Evolutionary conservation across 805 yeast species (phyloP).

Genomic region (Ogataea degrootiae): DNA sequence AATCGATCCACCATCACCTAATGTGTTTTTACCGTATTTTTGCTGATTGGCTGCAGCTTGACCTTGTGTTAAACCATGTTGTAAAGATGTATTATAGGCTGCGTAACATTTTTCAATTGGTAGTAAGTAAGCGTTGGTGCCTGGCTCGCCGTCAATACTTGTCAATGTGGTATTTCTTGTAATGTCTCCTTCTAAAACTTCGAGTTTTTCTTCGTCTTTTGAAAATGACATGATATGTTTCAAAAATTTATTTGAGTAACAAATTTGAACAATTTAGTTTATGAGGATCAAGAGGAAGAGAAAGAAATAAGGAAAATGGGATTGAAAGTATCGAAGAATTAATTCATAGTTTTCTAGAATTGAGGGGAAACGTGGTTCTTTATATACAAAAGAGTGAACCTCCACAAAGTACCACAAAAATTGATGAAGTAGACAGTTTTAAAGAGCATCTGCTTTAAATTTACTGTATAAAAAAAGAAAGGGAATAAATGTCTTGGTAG

Average conservation of each 20-base stretch:
- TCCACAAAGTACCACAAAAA: too few relatives aligned
- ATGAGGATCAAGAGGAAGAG: background rate
- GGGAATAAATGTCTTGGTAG: too few relatives aligned
- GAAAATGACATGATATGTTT: background rate
- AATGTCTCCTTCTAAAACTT: background rate
- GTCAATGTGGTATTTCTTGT: slow-evolving; percentile 5
- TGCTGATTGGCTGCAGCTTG: slow-evolving; percentile 28
- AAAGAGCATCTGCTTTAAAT: too few relatives aligned
- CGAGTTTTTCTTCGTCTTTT: slow-evolving; percentile 1
- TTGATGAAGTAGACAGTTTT: too few relatives aligned
- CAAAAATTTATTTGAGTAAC: too few relatives aligned
- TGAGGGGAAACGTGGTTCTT: too few relatives aligned
- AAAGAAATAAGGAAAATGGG: background rate
- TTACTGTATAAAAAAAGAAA: too few relatives aligned
- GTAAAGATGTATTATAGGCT: slow-evolving; percentile 32
- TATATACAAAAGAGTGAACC: too few relatives aligned
- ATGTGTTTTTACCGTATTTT: slow-evolving; percentile 51
- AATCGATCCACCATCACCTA: slow-evolving; percentile 57
- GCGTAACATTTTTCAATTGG: slow-evolving; percentile 15
- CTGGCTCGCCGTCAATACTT: slow-evolving; percentile 1
- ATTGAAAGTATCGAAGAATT: background rate
- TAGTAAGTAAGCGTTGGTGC: slow-evolving; percentile 13
- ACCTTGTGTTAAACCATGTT: slow-evolving; percentile 42
- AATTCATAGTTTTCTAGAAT: too few relatives aligned
- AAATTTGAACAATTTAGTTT: background rate